phyloP scores from a whole-genome alignment of 2,329 filamentous ascomycete genomes.

The Dactylellina cionopaga region DNA sequence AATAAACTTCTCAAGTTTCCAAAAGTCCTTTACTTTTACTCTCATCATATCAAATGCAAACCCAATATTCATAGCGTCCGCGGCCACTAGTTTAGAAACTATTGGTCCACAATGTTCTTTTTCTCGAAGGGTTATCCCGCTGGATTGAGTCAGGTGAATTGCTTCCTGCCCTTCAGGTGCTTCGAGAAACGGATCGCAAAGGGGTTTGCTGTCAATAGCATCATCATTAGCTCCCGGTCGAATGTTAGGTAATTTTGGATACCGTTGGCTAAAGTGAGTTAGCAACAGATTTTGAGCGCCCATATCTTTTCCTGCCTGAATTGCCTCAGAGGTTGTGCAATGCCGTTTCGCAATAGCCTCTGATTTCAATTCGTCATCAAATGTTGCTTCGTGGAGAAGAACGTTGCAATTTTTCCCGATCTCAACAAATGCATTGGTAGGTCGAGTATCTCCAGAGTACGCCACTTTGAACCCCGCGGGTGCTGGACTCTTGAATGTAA shows the following conservation, averaged over 20 bases:
- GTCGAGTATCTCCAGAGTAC: constrained; percentile 94
- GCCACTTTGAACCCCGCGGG: constrained; percentile 79
- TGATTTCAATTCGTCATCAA: constrained; percentile 81
- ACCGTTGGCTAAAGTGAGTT: constrained; percentile 95
- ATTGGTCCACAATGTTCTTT: constrained; percentile 20
- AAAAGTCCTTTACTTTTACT: constrained; percentile 76
- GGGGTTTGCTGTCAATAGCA: constrained; percentile 53
- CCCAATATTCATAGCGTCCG: constrained; percentile 69
- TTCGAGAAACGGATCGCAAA: constrained; percentile 56
- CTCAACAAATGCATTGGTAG: constrained; percentile 73
- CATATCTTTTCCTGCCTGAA: constrained; percentile 81
- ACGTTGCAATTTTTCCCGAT: constrained; percentile 81
- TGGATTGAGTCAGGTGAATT: neutral
- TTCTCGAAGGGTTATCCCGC: constrained; percentile 1
- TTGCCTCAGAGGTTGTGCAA: constrained; percentile 85
- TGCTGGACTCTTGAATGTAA: constrained; percentile 74
- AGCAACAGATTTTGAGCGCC: constrained; percentile 80
- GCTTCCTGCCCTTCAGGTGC: constrained; percentile 20
- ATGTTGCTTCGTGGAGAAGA: constrained; percentile 94
- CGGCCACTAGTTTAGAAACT: constrained; percentile 54
- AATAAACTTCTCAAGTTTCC: constrained; percentile 71
- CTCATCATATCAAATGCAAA: constrained; percentile 84
- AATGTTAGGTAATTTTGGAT: constrained; percentile 76
- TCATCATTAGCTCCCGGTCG: constrained; percentile 59
- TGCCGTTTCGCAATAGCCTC: constrained; percentile 91